These are phyloP conservation scores for Cystoisospora suis DNA, from an alignment of 169 alveolate genomes.

Conservation along the genomic window DNA sequence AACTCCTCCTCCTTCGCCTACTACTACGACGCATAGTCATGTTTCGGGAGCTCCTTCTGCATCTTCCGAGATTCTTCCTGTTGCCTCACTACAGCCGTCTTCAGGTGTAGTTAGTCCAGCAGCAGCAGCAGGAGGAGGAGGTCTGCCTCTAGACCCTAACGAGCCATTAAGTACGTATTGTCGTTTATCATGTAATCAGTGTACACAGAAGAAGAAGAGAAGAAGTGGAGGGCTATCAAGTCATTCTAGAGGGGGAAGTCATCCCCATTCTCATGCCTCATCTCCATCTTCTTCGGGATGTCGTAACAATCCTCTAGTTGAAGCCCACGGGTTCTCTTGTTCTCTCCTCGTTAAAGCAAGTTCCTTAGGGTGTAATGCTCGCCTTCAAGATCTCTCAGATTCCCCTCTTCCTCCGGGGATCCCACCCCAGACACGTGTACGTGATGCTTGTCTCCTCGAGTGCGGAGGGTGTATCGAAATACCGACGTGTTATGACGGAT, in stretches of 20 bases:
- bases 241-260: conserved; percentile 19
- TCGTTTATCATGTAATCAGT: not conserved
- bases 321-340: conserved; percentile 63
- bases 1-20: not conserved
- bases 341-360: conserved; percentile 64
- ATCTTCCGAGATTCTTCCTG: too few relatives aligned
- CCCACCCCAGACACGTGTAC: conserved; percentile 55
- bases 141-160: not conserved
- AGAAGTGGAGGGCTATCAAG: conserved; percentile 15
- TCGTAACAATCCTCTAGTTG: conserved; percentile 67
- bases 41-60: too few relatives aligned
- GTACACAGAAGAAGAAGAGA: not conserved
- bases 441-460: conserved; percentile 64
- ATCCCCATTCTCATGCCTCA: not conserved
- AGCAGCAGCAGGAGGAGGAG: not conserved
- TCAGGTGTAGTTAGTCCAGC: not conserved
- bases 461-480: conserved; percentile 66
- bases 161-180: not conserved
- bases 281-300: conserved; percentile 46
- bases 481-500: conserved; percentile 76
- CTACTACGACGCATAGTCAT: too few relatives aligned
- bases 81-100: not conserved
- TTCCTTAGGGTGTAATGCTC: conserved; percentile 65
- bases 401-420: conserved; percentile 62
- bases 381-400: conserved; percentile 56